Percentiles rank a stretch among this genome's conserved stretches.
Conservation (phyloP, 202 grass and related monocot genomes). For the Hordeum pubiflorum region DNA sequence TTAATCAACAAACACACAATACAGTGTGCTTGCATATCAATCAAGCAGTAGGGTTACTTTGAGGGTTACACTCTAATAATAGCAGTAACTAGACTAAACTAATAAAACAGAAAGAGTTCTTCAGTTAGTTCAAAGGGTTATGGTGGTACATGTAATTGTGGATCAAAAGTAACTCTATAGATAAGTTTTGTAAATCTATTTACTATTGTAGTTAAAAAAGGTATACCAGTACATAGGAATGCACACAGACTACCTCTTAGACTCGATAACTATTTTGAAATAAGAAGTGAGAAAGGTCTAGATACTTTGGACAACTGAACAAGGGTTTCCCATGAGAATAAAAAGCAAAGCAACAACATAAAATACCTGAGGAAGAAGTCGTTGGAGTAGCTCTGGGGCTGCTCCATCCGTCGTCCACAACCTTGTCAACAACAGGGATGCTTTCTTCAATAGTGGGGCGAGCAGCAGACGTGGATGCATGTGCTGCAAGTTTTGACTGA, state of each 20-base stretch:
- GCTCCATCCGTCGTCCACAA: slow-evolving; percentile 68
- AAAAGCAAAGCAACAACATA: not conserved
- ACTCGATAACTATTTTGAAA: not conserved
- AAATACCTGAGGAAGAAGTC: slow-evolving; percentile 34
- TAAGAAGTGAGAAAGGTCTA: not conserved
- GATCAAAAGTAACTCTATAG: not conserved
- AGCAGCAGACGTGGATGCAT: slow-evolving; percentile 26
- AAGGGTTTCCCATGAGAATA: not conserved
- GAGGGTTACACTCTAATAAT: not conserved
- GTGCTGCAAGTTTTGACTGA: slow-evolving; percentile 52
- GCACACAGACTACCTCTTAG: not conserved
- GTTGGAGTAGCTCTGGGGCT: slow-evolving; percentile 31
- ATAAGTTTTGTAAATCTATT: not conserved
- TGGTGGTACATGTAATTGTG: not conserved
- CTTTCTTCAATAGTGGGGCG: slow-evolving; percentile 38
- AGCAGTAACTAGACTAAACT: not conserved
- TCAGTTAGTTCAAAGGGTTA: not conserved
- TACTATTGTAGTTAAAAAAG: not conserved
- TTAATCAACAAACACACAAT: not conserved
- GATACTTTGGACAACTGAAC: not conserved
- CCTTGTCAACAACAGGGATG: slow-evolving; percentile 84
- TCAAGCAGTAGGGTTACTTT: not conserved
- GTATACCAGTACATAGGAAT: not conserved
- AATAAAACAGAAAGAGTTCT: not conserved
- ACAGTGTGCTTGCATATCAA: not conserved